Base-by-base conservation (phyloP, 2,329 filamentous ascomycete genomes). In the Paracamarosporium sp. region DNA sequence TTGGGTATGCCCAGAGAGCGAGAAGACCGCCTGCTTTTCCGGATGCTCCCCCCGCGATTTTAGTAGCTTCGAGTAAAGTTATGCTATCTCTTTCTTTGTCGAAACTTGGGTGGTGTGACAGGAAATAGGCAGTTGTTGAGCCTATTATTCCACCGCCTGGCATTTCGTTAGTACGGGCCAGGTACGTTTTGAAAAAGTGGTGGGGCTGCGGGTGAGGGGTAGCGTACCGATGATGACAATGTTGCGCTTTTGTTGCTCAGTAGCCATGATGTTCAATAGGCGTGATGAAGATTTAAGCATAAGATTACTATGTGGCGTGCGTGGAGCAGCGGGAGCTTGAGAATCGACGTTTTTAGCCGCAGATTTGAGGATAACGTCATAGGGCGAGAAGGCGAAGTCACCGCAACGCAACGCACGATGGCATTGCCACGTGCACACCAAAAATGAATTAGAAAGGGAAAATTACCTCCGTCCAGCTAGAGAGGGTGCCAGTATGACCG, bases 11-110 rank as follows among this genome's bases (percentile, higher is more conserved):
- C 93, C 94, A 98, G 15, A 93, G 82, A 1, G 89, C 95, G 22
- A 99, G 84, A 4, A 99, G 83, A 1, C 95, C 95, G 15, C 95
- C 95, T 0, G 95, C 94, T 79, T 97, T 98, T 38, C 95, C 95
- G 8, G 93, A 97, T 35, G 95, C 94, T 24, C 91, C 94, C n/a
- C 92, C 87, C 6, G 95, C 95, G 63, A 98, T 89, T 43, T 88
- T 84, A 3, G 88, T 88, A 0, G 95, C 93, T 81, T 99, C 95
- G 53, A 98, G 83, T 28, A 99, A 82, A 1, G 91, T 96, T 68
- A 98, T 89, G 52, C 83, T 88, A 75, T 97, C 91, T 52, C 86
- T 85, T 22, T 85, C 78, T 40, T 88, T 87, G 74, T 95, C 85
- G 80, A 91, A 98, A 28, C 85, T 88, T 27, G 91, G 88, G 75